Base-by-base conservation (phyloP, 768 basidiomycete species). In the Tulasnella sp. region DNA sequence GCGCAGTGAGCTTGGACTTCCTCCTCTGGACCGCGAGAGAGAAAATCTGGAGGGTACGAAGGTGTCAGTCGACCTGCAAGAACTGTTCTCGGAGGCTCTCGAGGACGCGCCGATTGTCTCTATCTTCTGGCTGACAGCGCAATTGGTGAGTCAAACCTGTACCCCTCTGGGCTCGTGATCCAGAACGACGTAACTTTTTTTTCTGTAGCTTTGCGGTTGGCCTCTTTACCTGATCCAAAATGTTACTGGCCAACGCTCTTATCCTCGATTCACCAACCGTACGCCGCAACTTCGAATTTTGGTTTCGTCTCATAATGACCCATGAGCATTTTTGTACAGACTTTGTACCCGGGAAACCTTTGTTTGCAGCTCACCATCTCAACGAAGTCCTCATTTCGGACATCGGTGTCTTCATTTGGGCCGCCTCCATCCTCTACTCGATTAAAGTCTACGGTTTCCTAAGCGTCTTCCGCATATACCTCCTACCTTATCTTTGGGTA, bases 61-160 rank as follows among this genome's bases (percentile, higher is more conserved):
- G 75, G 88, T 94, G 8, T 83, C 88, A 12, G 86, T 88, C 64
- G 88, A 91, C 79, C 87, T 93, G 71, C 89, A 88, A 84, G 85
- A 86, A 77, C 92, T 93, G 80, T 83, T 96, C 2, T 88, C 86
- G 84, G 97, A 98, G 76, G 93, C 96, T 49, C 83, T 98, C 64
- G 93, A 93, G 67, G 97, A 99, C 83, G 93, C 94, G 8, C 97
- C 97, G 19, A 86, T 97, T 54, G 90, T 88, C 78, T 89, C 91
- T 49, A 82, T 88, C 36, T 77, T 88, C 2, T 85, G 84, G 29
- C 83, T 88, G 64, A 86, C 85, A 45, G 83, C 85, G 34, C 92
- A 93, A 81, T 82, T 93, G 79, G 91, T 92, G 77, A 54, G 86
- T 83, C 0, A 7, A 17, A 2, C 71, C 67, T 54, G n/a, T n/a